These are phyloP conservation scores for Conringia planisiliqua DNA, from an alignment of 345 rosid genomes.

Conservation along the genomic window DNA sequence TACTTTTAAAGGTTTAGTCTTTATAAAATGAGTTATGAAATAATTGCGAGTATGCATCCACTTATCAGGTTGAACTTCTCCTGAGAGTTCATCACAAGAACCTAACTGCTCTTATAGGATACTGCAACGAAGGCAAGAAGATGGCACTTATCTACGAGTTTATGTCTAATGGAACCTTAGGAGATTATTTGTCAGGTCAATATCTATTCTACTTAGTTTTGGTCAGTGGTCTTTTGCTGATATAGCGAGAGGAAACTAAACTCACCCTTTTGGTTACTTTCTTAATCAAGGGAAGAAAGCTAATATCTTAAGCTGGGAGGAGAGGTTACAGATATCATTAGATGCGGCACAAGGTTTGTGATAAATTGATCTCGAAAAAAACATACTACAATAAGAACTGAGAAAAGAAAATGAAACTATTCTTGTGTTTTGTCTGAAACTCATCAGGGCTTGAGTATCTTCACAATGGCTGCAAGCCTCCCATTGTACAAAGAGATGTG, in stretches of 20 bases:
- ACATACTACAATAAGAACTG: neutral
- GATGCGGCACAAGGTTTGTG: constrained; percentile 57
- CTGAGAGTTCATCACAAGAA: constrained; percentile 53
- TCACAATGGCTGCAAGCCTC: constrained; percentile 62
- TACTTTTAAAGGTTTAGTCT: neutral
- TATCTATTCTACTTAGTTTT: neutral
- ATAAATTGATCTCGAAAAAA: neutral
- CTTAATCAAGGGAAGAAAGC: constrained; percentile 25
- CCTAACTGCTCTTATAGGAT: constrained; percentile 46
- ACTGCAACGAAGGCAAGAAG: constrained; percentile 39
- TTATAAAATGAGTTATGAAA: neutral
- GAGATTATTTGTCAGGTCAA: constrained; percentile 42
- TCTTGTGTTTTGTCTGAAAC: neutral
- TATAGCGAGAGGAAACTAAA: neutral
- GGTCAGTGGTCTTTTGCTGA: neutral
- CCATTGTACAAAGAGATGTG: constrained; percentile 57
- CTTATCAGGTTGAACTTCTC: constrained; percentile 41
- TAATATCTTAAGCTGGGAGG: constrained; percentile 43
- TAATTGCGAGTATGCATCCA: neutral
- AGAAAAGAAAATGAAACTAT: neutral
- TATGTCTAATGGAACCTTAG: constrained; percentile 50
- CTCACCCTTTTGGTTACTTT: neutral
- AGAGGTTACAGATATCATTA: constrained; percentile 43
- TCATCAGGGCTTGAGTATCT: constrained; percentile 42
- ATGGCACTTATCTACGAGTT: constrained; percentile 47